Conservation (phyloP, 768 basidiomycete genomes). For the Trametes elegans region DNA sequence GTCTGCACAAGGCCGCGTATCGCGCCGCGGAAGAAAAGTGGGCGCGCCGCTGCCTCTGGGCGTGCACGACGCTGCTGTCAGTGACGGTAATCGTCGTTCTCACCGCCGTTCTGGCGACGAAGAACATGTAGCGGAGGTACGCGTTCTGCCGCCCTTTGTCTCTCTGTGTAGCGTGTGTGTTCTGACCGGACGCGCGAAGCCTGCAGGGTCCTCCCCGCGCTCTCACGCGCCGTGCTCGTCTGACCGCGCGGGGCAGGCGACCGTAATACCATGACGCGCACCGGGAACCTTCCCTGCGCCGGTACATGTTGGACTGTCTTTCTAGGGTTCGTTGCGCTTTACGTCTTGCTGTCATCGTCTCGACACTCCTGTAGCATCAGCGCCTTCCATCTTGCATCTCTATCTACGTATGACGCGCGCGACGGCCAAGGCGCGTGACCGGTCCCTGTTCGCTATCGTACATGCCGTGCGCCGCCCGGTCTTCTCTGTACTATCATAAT, state of each 20-base stretch:
- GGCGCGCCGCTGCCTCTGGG: slow-evolving; percentile 14
- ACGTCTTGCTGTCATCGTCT: not conserved
- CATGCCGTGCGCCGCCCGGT: too few relatives aligned
- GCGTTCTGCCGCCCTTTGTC: too few relatives aligned
- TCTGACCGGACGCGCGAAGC: not conserved
- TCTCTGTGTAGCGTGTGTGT: not conserved
- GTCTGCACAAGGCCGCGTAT: slow-evolving; percentile 3
- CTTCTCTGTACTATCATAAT: too few relatives aligned
- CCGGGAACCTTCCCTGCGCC: not conserved
- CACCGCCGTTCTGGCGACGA: slow-evolving; percentile 4
- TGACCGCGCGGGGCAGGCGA: not conserved
- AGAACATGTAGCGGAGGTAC: not conserved
- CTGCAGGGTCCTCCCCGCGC: not conserved
- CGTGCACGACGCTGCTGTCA: not conserved
- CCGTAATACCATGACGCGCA: not conserved
- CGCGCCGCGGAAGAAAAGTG: slow-evolving; percentile 13
- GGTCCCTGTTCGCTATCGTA: not conserved
- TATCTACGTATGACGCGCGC: too few relatives aligned
- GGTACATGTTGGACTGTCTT: not conserved
- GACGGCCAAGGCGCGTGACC: too few relatives aligned
- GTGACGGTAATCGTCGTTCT: not conserved
- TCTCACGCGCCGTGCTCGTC: not conserved
- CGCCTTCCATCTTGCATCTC: not conserved
- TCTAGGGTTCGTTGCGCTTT: not conserved
- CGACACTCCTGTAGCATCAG: not conserved